phyloP scores from a whole-genome alignment of 2,329 filamentous ascomycete genomes.

The Trichoderma sp. region DNA sequence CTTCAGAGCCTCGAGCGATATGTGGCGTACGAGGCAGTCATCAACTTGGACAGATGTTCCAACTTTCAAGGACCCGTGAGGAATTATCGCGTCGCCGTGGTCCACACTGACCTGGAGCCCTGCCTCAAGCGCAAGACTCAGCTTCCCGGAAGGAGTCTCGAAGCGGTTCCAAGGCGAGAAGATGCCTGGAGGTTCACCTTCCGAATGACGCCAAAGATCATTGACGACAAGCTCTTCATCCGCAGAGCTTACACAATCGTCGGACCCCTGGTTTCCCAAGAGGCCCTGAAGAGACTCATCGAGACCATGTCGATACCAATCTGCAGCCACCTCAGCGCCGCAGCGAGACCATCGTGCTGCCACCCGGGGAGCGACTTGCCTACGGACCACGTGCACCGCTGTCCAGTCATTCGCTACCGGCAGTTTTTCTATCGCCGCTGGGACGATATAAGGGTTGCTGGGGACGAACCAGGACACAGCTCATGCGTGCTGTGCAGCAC shows the following conservation, averaged over 20 bases:
- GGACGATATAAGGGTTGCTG: neutral
- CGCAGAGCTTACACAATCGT: neutral
- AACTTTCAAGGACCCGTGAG: neutral
- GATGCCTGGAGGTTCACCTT: slow-evolving; percentile 5
- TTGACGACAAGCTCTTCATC: slow-evolving; percentile 11
- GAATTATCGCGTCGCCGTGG: too few species aligned
- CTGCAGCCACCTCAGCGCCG: neutral
- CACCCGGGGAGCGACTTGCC: too few species aligned
- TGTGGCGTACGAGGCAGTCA: neutral
- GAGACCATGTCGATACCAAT: neutral
- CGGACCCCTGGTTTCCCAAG: neutral
- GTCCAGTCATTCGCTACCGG: too few species aligned
- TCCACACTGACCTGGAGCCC: too few species aligned
- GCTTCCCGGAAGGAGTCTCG: neutral
- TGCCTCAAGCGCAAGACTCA: neutral
- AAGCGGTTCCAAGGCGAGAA: neutral
- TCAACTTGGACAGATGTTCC: neutral
- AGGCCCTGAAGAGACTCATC: neutral
- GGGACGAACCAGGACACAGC: neutral
- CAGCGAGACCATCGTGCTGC: too few species aligned
- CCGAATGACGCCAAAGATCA: neutral
- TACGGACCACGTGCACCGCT: too few species aligned
- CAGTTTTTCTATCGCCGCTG: too few species aligned
- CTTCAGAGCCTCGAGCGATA: neutral
- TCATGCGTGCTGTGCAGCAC: slow-evolving; percentile 1